phyloP scores from a whole-genome alignment of 768 basidiomycete genomes.

The Serendipita sp. region DNA sequence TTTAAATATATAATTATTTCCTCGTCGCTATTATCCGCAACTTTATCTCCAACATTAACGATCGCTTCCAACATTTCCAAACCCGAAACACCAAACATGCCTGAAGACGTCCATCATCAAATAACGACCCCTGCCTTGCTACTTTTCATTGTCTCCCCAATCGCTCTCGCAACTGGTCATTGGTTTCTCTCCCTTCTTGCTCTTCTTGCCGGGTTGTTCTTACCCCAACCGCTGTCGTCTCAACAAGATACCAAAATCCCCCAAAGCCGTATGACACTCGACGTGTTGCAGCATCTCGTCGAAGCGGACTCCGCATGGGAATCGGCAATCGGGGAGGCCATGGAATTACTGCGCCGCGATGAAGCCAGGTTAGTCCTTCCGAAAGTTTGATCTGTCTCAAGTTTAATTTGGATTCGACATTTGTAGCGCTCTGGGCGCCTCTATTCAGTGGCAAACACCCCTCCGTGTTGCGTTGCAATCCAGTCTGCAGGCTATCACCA shows the following conservation, averaged over 20 bases:
- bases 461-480: conserved; percentile 58
- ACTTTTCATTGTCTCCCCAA: background rate
- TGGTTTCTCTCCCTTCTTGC: conserved; percentile 2
- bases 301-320: conserved; percentile 58
- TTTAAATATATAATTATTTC: conserved; percentile 78
- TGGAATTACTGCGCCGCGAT: conserved; percentile 48
- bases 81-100: conserved; percentile 20
- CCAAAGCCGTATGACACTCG: conserved; percentile 29
- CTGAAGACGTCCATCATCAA: conserved; percentile 29
- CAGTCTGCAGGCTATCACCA: conserved; percentile 57
- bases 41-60: conserved; percentile 27
- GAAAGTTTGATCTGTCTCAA: background rate
- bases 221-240: background rate
- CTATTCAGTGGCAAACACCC: conserved; percentile 31
- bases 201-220: conserved; percentile 6
- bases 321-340: conserved; percentile 50
- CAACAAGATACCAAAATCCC: background rate
- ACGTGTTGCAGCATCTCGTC: conserved; percentile 49
- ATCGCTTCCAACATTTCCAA: conserved; percentile 13
- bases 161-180: conserved; percentile 13
- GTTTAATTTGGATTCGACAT: background rate
- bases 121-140: conserved; percentile 17
- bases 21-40: conserved; percentile 51
- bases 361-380: conserved; percentile 37
- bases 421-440: conserved; percentile 18